phyloP scores from a whole-genome alignment of 208 protist genomes.

The Leishmania gerbilli region DNA sequence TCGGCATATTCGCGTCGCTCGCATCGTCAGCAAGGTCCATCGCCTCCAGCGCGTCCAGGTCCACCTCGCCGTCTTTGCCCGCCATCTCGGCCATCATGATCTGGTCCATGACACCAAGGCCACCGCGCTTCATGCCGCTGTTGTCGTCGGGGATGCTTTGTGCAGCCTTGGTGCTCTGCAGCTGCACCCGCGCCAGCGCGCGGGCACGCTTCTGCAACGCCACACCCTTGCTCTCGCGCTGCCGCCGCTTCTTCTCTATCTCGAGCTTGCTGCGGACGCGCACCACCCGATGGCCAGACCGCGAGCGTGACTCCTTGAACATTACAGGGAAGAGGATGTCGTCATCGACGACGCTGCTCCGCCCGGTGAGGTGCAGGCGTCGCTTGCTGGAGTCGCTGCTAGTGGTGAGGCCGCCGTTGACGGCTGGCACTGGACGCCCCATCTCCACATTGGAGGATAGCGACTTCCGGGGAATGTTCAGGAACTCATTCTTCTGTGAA shows the following conservation, averaged over 20 bases:
- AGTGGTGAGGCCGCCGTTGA: slow-evolving; percentile 3
- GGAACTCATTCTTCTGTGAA: slow-evolving; percentile 60
- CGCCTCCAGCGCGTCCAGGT: slow-evolving; percentile 46
- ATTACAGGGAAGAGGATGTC: slow-evolving; percentile 80
- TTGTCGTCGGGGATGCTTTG: slow-evolving; percentile 34
- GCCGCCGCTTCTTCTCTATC: slow-evolving; percentile 29
- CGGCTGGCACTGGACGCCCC: slow-evolving; percentile 12
- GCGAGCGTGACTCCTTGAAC: slow-evolving; percentile 74
- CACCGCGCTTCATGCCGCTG: slow-evolving; percentile 17
- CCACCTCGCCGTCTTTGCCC: slow-evolving; percentile 34
- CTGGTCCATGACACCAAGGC: slow-evolving; percentile 23
- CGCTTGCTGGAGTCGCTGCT: neutral
- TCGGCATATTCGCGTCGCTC: slow-evolving; percentile 2
- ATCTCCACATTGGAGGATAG: slow-evolving; percentile 54
- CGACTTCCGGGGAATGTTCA: slow-evolving; percentile 50
- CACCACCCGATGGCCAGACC: slow-evolving; percentile 44
- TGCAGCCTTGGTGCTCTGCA: slow-evolving; percentile 19
- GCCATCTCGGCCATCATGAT: slow-evolving; percentile 37
- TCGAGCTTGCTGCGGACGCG: slow-evolving; percentile 55
- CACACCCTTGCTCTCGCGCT: slow-evolving; percentile 25
- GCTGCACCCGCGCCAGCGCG: slow-evolving; percentile 14
- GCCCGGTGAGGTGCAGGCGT: slow-evolving; percentile 18
- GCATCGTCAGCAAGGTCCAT: slow-evolving; percentile 29
- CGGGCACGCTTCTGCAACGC: slow-evolving; percentile 44
- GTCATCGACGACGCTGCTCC: slow-evolving; percentile 34